Evolutionary conservation across 2,329 filamentous ascomycete genomes (phyloP).

Genomic region (Stromatinia cepivora): DNA sequence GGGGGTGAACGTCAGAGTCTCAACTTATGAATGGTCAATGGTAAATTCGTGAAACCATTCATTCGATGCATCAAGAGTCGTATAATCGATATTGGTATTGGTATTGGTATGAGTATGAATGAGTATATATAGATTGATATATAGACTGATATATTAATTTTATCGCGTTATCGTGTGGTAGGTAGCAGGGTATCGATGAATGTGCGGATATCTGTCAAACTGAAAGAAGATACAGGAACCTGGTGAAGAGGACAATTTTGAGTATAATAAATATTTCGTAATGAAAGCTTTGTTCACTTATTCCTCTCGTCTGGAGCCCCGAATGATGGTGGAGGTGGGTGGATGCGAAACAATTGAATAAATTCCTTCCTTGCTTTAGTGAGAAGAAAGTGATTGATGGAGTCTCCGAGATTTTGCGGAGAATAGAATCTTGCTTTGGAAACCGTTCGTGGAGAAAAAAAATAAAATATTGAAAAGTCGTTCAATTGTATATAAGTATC

Average conservation of each 20-base stretch:
- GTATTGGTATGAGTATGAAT: neutral
- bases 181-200: neutral
- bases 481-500: slow-evolving; percentile 1
- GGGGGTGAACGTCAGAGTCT: slow-evolving; percentile 9
- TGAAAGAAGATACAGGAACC: neutral
- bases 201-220: neutral
- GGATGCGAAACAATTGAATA: slow-evolving; percentile 1
- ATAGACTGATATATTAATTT: neutral
- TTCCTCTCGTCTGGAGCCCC: neutral
- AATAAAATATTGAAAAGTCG: neutral
- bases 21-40: slow-evolving; percentile 6
- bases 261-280: neutral
- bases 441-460: neutral
- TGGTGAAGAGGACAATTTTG: neutral
- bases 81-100: neutral
- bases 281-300: neutral
- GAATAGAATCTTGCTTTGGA: neutral
- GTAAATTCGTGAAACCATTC: neutral
- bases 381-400: slow-evolving; percentile 1
- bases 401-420: slow-evolving; percentile 5
- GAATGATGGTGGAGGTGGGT: slow-evolving; percentile 3
- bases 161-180: neutral
- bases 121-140: neutral
- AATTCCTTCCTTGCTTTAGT: neutral
- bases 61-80: slow-evolving; percentile 3